These are phyloP conservation scores for Dimargaris verticillata DNA, from an alignment of 192 early-diverging fungal species.

Conservation along the genomic window DNA sequence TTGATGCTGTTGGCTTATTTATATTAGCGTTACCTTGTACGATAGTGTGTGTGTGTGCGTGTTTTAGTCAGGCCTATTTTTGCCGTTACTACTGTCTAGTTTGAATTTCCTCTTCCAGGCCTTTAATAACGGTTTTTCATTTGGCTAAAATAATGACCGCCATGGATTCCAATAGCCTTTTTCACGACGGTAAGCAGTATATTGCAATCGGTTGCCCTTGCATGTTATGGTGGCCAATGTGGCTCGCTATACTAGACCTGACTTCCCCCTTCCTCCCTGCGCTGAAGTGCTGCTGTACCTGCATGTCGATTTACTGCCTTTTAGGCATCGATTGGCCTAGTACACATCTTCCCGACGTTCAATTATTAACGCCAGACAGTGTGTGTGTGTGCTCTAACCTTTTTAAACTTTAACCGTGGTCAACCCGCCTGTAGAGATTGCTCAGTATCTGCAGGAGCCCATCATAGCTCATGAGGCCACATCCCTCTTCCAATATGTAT, in stretches of 20 bases:
- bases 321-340: neutral
- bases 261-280: neutral
- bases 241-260: neutral
- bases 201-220: neutral
- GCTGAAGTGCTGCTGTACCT: neutral
- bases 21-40: no score
- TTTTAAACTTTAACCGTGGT: neutral
- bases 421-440: neutral
- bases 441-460: neutral
- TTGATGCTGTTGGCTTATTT: no score
- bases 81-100: no score
- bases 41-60: no score
- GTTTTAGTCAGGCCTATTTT: no score
- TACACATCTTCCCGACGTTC: neutral
- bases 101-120: no score
- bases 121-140: no score
- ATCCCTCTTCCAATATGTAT: neutral
- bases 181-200: neutral
- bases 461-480: neutral
- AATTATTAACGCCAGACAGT: neutral
- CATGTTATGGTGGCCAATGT: neutral
- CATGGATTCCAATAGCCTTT: neutral
- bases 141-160: no score
- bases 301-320: neutral
- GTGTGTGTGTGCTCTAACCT: neutral